Evolutionary conservation across 306 rosid species (phyloP).

Genomic region (Corylus avellana): DNA sequence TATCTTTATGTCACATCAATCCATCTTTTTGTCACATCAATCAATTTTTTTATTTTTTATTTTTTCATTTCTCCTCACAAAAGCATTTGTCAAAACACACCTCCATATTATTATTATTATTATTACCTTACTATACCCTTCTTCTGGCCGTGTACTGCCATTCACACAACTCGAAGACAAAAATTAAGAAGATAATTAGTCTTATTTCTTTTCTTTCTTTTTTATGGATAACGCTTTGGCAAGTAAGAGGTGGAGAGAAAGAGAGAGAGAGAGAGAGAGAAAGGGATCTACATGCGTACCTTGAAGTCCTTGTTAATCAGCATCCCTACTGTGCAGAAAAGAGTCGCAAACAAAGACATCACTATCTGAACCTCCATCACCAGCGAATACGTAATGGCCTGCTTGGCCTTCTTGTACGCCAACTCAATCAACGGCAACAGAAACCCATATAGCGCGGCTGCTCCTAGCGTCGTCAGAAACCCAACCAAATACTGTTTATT

Average conservation of each 20-base stretch:
- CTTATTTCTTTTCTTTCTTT: not conserved
- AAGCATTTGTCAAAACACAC: too few relatives aligned
- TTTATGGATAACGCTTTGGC: not conserved
- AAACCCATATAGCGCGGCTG: constrained; percentile 72
- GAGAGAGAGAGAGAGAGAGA: not conserved
- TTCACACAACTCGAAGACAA: too few relatives aligned
- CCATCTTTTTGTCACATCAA: too few relatives aligned
- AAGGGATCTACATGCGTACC: constrained; percentile 29
- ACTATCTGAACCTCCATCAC: constrained; percentile 89
- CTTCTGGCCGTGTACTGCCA: too few relatives aligned
- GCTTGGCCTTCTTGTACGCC: constrained; percentile 60
- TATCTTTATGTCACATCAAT: too few relatives aligned
- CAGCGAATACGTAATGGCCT: constrained; percentile 51
- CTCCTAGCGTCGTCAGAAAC: constrained; percentile 64
- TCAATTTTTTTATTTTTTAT: too few relatives aligned
- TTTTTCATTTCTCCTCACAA: too few relatives aligned
- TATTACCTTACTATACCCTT: too few relatives aligned
- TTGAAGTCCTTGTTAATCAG: constrained; percentile 69
- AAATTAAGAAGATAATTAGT: too few relatives aligned
- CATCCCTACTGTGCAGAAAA: constrained; percentile 75
- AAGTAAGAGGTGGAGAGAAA: not conserved
- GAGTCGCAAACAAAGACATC: constrained; percentile 62
- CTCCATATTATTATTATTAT: too few relatives aligned
- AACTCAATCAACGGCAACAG: constrained; percentile 74
- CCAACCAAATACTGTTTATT: constrained; percentile 49